Percentiles rank a stretch among this genome's conserved stretches.
phyloP scores from a whole-genome alignment of 2,329 filamentous ascomycete genomes.

The Aspergillus sp. region DNA sequence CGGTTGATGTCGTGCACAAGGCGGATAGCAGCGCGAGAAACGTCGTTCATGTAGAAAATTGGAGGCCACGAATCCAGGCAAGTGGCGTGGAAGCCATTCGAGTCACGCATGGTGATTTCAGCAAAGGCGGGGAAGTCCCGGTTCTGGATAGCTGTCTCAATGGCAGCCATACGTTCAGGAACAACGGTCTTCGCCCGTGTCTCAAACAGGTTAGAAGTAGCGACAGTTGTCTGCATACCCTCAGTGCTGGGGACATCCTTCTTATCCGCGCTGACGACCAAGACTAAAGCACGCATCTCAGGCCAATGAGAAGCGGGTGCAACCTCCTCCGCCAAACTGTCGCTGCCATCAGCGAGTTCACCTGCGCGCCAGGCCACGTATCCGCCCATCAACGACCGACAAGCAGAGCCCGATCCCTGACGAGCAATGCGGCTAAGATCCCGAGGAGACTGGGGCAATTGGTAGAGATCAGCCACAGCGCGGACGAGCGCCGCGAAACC shows the following conservation, averaged over 20 bases:
- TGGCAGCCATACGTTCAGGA: slow-evolving; percentile 71
- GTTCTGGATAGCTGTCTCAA: slow-evolving; percentile 72
- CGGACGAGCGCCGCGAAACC: slow-evolving; percentile 64
- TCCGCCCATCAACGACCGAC: slow-evolving; percentile 85
- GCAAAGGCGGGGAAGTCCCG: slow-evolving; percentile 83
- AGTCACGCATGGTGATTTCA: slow-evolving; percentile 90
- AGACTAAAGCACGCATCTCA: slow-evolving; percentile 82
- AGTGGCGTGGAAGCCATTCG: slow-evolving; percentile 92
- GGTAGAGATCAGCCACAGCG: slow-evolving; percentile 83
- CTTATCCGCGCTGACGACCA: slow-evolving; percentile 88
- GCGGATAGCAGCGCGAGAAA: slow-evolving; percentile 76
- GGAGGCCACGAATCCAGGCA: slow-evolving; percentile 94
- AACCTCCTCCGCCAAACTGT: slow-evolving; percentile 82
- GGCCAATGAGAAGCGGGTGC: slow-evolving; percentile 90
- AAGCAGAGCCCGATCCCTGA: slow-evolving; percentile 91
- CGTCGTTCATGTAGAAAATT: slow-evolving; percentile 98
- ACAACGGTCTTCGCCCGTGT: slow-evolving; percentile 70
- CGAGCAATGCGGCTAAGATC: slow-evolving; percentile 84
- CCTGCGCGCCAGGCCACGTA: slow-evolving; percentile 95
- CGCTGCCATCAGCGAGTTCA: slow-evolving; percentile 65
- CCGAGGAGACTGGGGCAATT: slow-evolving; percentile 69
- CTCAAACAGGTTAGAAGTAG: slow-evolving; percentile 80
- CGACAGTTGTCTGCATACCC: slow-evolving; percentile 96
- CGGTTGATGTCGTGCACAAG: slow-evolving; percentile 85
- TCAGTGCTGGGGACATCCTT: slow-evolving; percentile 90